Evolutionary conservation across 805 yeast genomes (phyloP).

Genomic region (Saccharomycopsis vini): DNA sequence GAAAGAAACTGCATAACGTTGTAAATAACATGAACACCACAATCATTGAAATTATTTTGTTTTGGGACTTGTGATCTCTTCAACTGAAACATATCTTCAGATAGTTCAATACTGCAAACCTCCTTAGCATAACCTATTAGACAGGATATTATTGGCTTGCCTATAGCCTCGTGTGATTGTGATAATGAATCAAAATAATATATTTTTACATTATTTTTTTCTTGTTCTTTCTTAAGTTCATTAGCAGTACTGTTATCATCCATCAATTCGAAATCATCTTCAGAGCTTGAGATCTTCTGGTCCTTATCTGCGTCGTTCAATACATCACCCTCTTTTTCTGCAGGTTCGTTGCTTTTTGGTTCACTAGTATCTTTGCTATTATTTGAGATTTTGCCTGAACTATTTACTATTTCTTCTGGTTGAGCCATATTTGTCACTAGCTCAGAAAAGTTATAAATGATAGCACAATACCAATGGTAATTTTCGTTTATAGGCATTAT

Average conservation of each 20-base stretch:
- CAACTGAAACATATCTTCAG: constrained; percentile 38
- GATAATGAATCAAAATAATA: constrained; percentile 71
- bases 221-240: background rate
- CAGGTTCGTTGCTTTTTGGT: no score
- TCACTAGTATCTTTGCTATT: background rate
- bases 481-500: constrained; percentile 76
- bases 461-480: constrained; percentile 82
- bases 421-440: background rate
- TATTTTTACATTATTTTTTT: constrained; percentile 23
- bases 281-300: background rate
- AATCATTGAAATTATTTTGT: constrained; percentile 85
- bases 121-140: constrained; percentile 64
- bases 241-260: background rate
- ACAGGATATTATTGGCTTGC: constrained; percentile 46
- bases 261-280: background rate
- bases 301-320: background rate
- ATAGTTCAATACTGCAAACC: constrained; percentile 41
- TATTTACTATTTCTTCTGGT: constrained; percentile 14
- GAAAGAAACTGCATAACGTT: constrained; percentile 53
- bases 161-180: constrained; percentile 45
- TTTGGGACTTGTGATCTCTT: constrained; percentile 56
- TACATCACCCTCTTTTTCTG: background rate
- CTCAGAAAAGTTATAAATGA: constrained; percentile 43
- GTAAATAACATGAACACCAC: constrained; percentile 86
- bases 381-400: constrained; percentile 11